A percentile compares a stretch with the other conserved stretches of the same genome.
Evolutionary conservation across 768 basidiomycete genomes (phyloP).

Genomic region (Tylopilus rubrobrunneus): DNA sequence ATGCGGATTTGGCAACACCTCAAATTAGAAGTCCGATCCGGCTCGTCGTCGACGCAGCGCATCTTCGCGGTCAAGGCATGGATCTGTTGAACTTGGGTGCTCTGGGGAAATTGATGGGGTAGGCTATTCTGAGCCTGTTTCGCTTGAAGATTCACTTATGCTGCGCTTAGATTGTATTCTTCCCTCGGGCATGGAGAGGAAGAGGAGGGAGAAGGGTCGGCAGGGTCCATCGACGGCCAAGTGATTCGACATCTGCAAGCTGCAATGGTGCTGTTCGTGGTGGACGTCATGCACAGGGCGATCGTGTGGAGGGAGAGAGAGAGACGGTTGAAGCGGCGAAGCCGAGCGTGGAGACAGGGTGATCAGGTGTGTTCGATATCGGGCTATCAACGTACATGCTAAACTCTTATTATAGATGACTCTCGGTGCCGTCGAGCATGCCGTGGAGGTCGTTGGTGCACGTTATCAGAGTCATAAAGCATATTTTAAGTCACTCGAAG

Average conservation of each 20-base stretch:
- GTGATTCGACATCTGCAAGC: slow-evolving; percentile 45
- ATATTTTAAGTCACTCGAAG: slow-evolving; percentile 39
- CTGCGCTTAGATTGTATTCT: slow-evolving; percentile 26
- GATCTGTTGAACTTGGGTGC: slow-evolving; percentile 37
- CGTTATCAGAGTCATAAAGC: slow-evolving; percentile 33
- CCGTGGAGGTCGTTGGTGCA: slow-evolving; percentile 45
- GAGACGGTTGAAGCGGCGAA: slow-evolving; percentile 49
- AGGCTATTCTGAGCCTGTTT: slow-evolving; percentile 13
- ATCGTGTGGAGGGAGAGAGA: slow-evolving; percentile 60
- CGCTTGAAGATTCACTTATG: slow-evolving; percentile 2
- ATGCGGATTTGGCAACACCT: no score
- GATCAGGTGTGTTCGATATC: slow-evolving; percentile 35
- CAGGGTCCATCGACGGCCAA: slow-evolving; percentile 44
- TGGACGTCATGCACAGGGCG: slow-evolving; percentile 46
- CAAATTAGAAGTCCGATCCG: no score
- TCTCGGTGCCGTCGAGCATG: slow-evolving; percentile 42
- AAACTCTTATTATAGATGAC: slow-evolving; percentile 36
- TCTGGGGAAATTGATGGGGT: slow-evolving; percentile 41
- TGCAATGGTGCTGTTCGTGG: slow-evolving; percentile 48
- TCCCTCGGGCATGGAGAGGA: slow-evolving; percentile 21
- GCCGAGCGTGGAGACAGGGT: slow-evolving; percentile 55
- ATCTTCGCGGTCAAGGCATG: slow-evolving; percentile 41
- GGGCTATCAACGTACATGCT: not conserved
- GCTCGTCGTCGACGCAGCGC: slow-evolving; percentile 42
- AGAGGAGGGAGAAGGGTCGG: slow-evolving; percentile 19